Percentiles rank a stretch among this genome's conserved stretches.
Conservation (phyloP, 2,329 filamentous ascomycete species). For the Cylindrodendrum hubeiense region DNA sequence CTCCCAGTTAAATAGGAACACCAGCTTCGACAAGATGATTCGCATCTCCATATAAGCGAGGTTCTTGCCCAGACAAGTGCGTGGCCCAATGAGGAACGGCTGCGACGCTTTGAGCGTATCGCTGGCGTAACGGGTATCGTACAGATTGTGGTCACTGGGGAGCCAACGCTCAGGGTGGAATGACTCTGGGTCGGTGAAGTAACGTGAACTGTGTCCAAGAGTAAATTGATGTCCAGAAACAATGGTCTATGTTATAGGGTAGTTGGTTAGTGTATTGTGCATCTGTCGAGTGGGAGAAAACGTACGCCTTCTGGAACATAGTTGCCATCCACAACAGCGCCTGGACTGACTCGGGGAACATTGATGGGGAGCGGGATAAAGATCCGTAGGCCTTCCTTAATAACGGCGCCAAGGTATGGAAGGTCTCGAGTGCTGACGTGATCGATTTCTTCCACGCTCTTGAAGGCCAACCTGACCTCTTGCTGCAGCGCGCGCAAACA, state of each 20-base stretch:
- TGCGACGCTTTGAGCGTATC: slow-evolving; percentile 12
- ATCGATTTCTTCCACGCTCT: slow-evolving; percentile 9
- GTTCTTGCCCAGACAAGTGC: slow-evolving; percentile 13
- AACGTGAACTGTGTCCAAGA: background rate
- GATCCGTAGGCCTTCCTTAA: slow-evolving; percentile 16
- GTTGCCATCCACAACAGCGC: slow-evolving; percentile 11
- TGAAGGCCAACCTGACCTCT: slow-evolving; percentile 13
- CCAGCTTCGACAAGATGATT: background rate
- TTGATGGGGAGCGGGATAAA: slow-evolving; percentile 4
- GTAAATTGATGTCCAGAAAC: slow-evolving; percentile 9
- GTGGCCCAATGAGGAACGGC: slow-evolving; percentile 4
- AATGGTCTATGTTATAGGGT: background rate
- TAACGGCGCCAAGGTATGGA: background rate
- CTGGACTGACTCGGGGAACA: slow-evolving; percentile 7
- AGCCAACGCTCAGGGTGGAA: slow-evolving; percentile 20
- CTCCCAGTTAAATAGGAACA: slow-evolving; percentile 3
- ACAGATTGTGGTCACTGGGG: background rate
- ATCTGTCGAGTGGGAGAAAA: background rate
- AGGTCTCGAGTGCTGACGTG: background rate
- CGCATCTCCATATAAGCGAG: slow-evolving; percentile 15
- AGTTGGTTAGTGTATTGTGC: background rate
- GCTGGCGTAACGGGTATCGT: background rate
- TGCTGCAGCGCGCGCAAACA: background rate
- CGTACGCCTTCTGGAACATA: slow-evolving; percentile 17
- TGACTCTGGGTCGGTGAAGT: slow-evolving; percentile 15